Evolutionary conservation across 2,329 filamentous ascomycete genomes (phyloP).

Genomic region (Akanthomyces dipterigenus): DNA sequence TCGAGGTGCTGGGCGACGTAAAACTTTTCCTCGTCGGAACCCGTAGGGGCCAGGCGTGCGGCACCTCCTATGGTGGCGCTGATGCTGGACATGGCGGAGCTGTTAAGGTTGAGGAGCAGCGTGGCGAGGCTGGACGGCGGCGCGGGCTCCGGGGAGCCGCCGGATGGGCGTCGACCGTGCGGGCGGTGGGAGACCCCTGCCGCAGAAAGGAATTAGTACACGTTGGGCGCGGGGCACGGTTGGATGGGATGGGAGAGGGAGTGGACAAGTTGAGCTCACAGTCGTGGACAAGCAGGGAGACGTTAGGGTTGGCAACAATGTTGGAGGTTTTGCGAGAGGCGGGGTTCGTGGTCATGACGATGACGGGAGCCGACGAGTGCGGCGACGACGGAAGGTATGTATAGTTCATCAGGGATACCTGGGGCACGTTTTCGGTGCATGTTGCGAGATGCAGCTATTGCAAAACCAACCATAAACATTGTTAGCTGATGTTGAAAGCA

Average conservation of each 20-base stretch:
- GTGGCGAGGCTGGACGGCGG: conserved; percentile 70
- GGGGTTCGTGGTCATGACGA: conserved; percentile 88
- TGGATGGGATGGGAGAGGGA: not conserved
- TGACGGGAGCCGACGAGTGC: conserved; percentile 65
- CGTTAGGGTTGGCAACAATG: conserved; percentile 73
- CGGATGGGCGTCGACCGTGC: conserved; percentile 50
- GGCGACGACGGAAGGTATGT: conserved; percentile 83
- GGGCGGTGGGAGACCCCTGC: conserved; percentile 83
- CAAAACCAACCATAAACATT: too few relatives aligned
- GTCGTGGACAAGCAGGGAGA: conserved; percentile 94
- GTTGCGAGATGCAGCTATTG: conserved; percentile 88
- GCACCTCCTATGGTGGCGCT: conserved; percentile 90
- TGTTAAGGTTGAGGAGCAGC: conserved; percentile 86
- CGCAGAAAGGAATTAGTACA: conserved; percentile 6
- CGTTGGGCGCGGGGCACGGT: not conserved
- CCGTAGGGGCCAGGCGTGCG: conserved; percentile 64
- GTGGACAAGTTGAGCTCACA: conserved; percentile 38
- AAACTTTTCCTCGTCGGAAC: conserved; percentile 76
- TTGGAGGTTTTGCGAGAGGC: conserved; percentile 76
- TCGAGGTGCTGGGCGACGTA: conserved; percentile 78
- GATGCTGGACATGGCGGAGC: conserved; percentile 78
- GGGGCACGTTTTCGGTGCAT: conserved; percentile 72
- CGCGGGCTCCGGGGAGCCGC: conserved; percentile 57
- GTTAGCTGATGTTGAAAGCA: not conserved
- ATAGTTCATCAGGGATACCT: conserved; percentile 98